phyloP scores from a whole-genome alignment of 495 filamentous ascomycete genomes.

The Trichoderma parareesei region DNA sequence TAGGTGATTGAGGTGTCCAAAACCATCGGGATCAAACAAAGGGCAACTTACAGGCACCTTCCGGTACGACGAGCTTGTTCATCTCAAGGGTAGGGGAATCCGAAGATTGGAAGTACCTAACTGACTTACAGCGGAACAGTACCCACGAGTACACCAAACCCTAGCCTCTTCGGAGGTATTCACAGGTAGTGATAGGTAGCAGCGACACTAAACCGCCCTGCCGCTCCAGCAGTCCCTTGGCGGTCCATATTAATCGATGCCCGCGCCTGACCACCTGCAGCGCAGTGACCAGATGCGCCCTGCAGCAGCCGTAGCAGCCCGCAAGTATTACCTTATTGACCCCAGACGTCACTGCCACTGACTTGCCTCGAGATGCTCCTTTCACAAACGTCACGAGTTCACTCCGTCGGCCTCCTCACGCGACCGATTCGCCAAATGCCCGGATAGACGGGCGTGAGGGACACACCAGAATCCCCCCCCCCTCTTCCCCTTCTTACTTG shows the following conservation, averaged over 20 bases:
- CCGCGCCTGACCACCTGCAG: too few relatives aligned
- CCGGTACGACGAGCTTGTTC: too few relatives aligned
- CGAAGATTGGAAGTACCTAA: too few relatives aligned
- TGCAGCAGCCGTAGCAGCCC: not conserved
- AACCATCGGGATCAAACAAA: not conserved
- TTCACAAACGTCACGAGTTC: not conserved
- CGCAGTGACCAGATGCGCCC: too few relatives aligned
- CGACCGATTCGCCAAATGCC: constrained; percentile 1
- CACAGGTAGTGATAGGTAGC: not conserved
- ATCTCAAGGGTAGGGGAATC: too few relatives aligned
- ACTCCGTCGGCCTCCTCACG: not conserved
- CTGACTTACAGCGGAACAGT: not conserved
- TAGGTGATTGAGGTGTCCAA: not conserved
- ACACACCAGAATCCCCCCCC: not conserved
- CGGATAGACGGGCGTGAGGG: not conserved
- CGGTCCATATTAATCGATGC: too few relatives aligned
- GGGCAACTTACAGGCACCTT: too few relatives aligned
- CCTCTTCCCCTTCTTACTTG: not conserved
- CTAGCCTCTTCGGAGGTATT: not conserved
- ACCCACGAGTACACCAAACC: not conserved
- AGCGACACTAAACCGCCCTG: constrained; percentile 8
- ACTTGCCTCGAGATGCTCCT: not conserved
- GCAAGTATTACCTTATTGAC: not conserved
- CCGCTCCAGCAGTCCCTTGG: not conserved
- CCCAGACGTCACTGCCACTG: not conserved